phyloP scores from a whole-genome alignment of 495 filamentous ascomycete genomes.

The Aspergillus diversus region DNA sequence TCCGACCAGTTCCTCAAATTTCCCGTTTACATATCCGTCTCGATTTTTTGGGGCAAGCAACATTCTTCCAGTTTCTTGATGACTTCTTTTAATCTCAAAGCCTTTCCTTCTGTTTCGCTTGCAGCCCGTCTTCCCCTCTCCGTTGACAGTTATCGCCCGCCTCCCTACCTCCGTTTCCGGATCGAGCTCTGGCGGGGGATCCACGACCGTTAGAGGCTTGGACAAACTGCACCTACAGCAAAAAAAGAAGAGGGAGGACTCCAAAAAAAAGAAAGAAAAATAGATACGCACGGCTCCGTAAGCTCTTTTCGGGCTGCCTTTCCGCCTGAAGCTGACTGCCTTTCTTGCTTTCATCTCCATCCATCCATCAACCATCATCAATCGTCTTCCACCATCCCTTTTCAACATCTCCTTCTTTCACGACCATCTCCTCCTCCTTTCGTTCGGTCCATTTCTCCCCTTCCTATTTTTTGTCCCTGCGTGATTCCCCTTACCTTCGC shows the following conservation, averaged over 20 bases:
- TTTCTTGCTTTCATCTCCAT: conserved; percentile 24
- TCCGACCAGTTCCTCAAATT: conserved; percentile 11
- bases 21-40: conserved; percentile 9
- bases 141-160: conserved; percentile 30
- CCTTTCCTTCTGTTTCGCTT: conserved; percentile 22
- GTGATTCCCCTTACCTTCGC: conserved; percentile 35
- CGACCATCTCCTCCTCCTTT: conserved; percentile 26
- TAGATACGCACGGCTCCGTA: conserved; percentile 26
- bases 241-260: conserved; percentile 28
- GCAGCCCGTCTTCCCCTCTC: conserved; percentile 22
- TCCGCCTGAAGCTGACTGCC: conserved; percentile 26
- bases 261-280: conserved; percentile 20
- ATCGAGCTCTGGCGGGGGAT: conserved; percentile 45
- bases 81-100: conserved; percentile 15
- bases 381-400: conserved; percentile 12
- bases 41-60: conserved; percentile 7
- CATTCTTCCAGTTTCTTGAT: conserved; percentile 17
- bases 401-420: conserved; percentile 28
- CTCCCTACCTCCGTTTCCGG: conserved; percentile 42
- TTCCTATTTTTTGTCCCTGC: conserved; percentile 24
- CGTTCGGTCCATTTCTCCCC: conserved; percentile 26
- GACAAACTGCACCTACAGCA: conserved; percentile 19
- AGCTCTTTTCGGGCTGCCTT: conserved; percentile 25
- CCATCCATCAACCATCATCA: conserved; percentile 7
- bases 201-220: conserved; percentile 39